Base-by-base conservation (phyloP, 768 basidiomycete species). In the Leucogyrophana mollusca region DNA sequence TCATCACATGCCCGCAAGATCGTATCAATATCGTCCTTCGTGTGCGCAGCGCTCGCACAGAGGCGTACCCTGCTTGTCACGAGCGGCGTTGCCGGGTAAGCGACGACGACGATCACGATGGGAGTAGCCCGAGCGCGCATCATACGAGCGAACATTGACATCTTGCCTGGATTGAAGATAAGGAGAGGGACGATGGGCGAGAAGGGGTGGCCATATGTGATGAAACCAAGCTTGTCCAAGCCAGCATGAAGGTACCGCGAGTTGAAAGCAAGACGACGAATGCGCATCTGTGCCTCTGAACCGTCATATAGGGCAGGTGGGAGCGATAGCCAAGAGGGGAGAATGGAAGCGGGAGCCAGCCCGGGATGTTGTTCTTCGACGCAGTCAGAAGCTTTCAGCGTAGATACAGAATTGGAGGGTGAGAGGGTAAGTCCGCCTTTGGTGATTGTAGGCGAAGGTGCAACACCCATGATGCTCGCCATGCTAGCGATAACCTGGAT, bases 401-500 rank as follows among this genome's bases (percentile, higher is more conserved):
- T 54, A 22, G 56, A 52, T 9, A 64, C 46, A 17, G 62, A 53
- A 51, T 56, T 63, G 44, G 65, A 66, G 39, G 65, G 61, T 40
- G 66, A 58, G 57, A 69, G 58, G 54, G 70, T 45, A 53, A 53
- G 66, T 34, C 52, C 56, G 32, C 66, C 55, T n/a, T 66, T 58
- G 7, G 72, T 51, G 2, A 67, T n/a, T 22, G 58, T 16, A 25
- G 72, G 56, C 9, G 73, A 62, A 4, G 71, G 50, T 9, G 77
- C 61, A 49, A 92, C 67, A 22, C 95, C 95, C 94, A 97, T 97
- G 70, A 99, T 97, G 54, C 90, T 92, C 0, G 86, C 90, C 90
- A 95, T 96, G 51, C 88, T 88, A 2, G 95, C 82, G 40, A 94
- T 70, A 56, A 98, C 74, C 66, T 99, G 96, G 14, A 88, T 89